Base-by-base conservation (phyloP, 495 filamentous ascomycete genomes). In the Penicillium arizonense region DNA sequence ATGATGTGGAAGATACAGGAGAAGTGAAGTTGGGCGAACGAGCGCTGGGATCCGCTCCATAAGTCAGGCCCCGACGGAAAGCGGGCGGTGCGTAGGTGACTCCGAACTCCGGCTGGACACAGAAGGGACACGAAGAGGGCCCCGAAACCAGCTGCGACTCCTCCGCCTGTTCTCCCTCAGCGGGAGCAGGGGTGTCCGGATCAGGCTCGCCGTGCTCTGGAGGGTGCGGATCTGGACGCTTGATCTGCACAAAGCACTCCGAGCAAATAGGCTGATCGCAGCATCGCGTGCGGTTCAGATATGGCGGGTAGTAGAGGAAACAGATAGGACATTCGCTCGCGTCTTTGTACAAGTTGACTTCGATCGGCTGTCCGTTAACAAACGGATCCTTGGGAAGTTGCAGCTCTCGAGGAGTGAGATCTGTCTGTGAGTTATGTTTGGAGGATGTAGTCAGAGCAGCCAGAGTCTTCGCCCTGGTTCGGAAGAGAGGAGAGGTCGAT, bases 231-330 rank as follows among this genome's bases (percentile, higher is more conserved):
- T 98, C 94, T 8, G 93, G 90, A 21, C 94, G 83, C 74, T 96
- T 98, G 65, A 98, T 98, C 65, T 98, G 94, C 8, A 98, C 95
- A 61, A 98, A 98, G 67, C 94, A 98, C 73, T 98, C 94, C 41
- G 94, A 97, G 74, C 94, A 98, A 50, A 98, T 97, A 5, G 90
- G 80, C 65, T 98, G 94, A 61, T 96, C 93, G 68, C 94, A 98
- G 65, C 94, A 98, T 57, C 94, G 77, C 3, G 94, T 97, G 42
- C 87, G 88, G 67, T 98, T 97, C n/a, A 97, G 76, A 64, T 95
- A 96, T 2, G 93, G 92, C 3, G 94, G 94, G 59, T 96, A 98
- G 64, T 91, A 93, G 23, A 98, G 73, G 66, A 97, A 95, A 74
- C 94, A 98, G 47, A 98, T 96, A 18, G 95, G 93, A 64, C 94